phyloP scores from a whole-genome alignment of 805 yeast species.

The Citeromyces nyonsensis region DNA sequence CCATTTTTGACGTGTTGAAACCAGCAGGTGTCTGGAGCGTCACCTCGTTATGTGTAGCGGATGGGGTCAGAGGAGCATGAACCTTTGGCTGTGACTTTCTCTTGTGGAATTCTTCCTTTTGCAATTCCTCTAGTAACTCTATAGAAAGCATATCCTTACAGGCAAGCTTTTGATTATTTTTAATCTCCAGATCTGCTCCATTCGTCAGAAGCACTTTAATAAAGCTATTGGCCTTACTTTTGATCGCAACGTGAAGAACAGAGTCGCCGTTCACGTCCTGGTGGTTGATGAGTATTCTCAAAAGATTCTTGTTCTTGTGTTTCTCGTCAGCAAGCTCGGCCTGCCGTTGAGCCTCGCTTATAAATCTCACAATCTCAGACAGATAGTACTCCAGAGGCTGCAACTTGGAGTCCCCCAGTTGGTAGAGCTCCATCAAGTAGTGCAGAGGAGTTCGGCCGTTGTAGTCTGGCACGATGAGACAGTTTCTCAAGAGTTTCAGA shows the following conservation, averaged over 20 bases:
- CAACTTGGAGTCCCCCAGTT: conserved; percentile 24
- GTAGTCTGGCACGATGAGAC: conserved; percentile 57
- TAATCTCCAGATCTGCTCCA: conserved; percentile 21
- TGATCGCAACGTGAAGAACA: conserved; percentile 64
- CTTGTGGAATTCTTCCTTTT: conserved; percentile 3
- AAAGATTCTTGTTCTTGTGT: conserved; percentile 20
- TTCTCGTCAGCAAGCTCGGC: conserved; percentile 9
- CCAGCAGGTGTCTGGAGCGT: background rate
- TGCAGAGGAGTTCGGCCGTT: conserved; percentile 65
- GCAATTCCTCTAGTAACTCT: conserved; percentile 6
- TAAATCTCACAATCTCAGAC: conserved; percentile 13
- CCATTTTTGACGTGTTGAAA: background rate
- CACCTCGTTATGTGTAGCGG: background rate
- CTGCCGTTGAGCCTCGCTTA: conserved; percentile 12
- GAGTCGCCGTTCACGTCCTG: conserved; percentile 79
- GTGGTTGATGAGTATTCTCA: conserved; percentile 51
- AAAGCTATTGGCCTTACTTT: conserved; percentile 30
- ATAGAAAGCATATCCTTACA: conserved; percentile 5
- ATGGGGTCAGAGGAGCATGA: background rate
- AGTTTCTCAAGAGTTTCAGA: conserved; percentile 42
- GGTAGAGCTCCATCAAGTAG: conserved; percentile 40
- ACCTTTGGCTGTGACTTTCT: background rate
- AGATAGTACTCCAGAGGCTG: conserved; percentile 40
- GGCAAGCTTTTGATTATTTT: conserved; percentile 2
- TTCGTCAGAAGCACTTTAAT: conserved; percentile 25